phyloP scores from a whole-genome alignment of 768 basidiomycete species.

The Termitomyces sp. region DNA sequence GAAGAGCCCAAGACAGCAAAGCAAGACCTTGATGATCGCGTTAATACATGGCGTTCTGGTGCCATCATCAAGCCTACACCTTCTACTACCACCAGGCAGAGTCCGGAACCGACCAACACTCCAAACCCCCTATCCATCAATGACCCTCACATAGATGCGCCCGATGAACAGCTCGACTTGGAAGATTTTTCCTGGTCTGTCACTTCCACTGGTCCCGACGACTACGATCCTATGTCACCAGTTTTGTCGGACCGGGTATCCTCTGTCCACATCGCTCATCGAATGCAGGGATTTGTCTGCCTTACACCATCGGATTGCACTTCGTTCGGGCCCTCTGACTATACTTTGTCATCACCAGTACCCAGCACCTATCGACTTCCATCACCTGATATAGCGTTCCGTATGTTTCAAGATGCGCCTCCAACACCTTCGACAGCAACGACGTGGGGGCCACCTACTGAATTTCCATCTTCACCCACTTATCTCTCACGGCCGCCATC shows the following conservation, averaged over 20 bases:
- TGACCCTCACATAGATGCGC: conserved; percentile 22
- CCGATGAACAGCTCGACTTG: conserved; percentile 47
- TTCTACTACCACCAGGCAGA: conserved; percentile 46
- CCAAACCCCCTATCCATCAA: conserved; percentile 38
- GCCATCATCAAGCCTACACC: conserved; percentile 48
- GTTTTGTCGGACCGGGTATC: conserved; percentile 34
- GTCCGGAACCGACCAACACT: conserved; percentile 48
- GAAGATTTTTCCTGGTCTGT: conserved; percentile 71
- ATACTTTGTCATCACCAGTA: conserved; percentile 34
- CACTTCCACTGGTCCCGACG: conserved; percentile 63
- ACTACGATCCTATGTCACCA: conserved; percentile 36
- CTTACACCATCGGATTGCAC: conserved; percentile 52
- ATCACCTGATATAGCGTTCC: conserved; percentile 56
- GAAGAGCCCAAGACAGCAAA: conserved; percentile 54
- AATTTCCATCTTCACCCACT: conserved; percentile 27
- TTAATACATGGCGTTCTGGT: conserved; percentile 65
- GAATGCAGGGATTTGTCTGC: conserved; percentile 53
- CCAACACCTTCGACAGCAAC: conserved; percentile 46
- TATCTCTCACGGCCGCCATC: conserved; percentile 30
- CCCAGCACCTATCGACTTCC: conserved; percentile 36
- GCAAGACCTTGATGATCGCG: conserved; percentile 49
- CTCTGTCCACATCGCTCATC: conserved; percentile 56
- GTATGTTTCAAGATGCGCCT: conserved; percentile 53
- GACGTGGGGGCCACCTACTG: conserved; percentile 42
- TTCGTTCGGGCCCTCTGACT: conserved; percentile 53